These are phyloP conservation scores for Raphanus raphanistrum DNA, from an alignment of 345 rosid genomes.

Conservation along the genomic window DNA sequence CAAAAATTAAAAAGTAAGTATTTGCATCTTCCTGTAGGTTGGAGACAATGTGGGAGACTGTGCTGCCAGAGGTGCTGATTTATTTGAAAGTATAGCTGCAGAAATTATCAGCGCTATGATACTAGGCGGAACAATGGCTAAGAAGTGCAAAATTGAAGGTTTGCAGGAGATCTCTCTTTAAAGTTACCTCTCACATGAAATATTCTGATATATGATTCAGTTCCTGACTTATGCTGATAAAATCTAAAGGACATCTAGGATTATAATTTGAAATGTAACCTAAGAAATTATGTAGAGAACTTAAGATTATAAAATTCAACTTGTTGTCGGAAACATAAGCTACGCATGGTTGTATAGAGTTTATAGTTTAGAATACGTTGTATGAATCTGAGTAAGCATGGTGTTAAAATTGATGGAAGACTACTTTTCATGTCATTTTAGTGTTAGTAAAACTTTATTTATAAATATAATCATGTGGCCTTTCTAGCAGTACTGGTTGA, in stretches of 20 bases:
- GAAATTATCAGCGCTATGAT: constrained; percentile 99
- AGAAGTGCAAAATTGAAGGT: constrained; percentile 92
- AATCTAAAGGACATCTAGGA: not conserved
- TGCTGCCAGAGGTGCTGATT: constrained; percentile 99
- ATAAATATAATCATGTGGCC: constrained; percentile 1
- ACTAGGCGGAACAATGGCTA: constrained; percentile 98
- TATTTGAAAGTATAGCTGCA: constrained; percentile 99
- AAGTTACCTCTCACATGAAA: constrained; percentile 15
- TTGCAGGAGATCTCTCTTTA: constrained; percentile 33
- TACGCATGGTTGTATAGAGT: not conserved
- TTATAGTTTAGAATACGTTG: not conserved
- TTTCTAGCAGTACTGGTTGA: constrained; percentile 6
- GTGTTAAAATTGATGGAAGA: constrained; percentile 5
- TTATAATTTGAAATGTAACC: constrained; percentile 5
- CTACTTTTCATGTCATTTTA: constrained; percentile 15
- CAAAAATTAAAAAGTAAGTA: not conserved
- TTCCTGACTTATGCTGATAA: constrained; percentile 15
- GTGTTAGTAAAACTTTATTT: not conserved
- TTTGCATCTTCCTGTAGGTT: constrained; percentile 53
- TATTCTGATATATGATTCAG: constrained; percentile 17
- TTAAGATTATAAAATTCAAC: not conserved
- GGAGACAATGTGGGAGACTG: constrained; percentile 99
- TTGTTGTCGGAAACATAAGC: not conserved
- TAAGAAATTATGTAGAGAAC: not conserved
- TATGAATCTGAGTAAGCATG: not conserved